Percentiles rank a stretch among this genome's conserved stretches.
phyloP scores from a whole-genome alignment of 805 yeast species.

The Sungouiozyma intestinalis region DNA sequence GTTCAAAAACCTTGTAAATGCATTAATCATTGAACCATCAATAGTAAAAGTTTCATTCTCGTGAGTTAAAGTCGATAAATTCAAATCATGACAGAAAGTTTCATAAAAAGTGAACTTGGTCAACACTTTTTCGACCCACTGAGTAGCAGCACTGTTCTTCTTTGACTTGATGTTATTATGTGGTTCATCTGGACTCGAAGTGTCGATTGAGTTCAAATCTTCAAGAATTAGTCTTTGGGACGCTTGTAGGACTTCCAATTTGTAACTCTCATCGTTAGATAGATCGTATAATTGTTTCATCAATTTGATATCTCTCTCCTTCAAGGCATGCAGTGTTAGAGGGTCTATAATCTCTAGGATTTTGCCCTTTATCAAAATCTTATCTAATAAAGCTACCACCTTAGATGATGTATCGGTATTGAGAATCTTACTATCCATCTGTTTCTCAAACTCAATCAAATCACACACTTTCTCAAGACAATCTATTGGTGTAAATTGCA shows the following conservation, averaged over 20 bases:
- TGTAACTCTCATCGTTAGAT: slow-evolving; percentile 10
- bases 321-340: slow-evolving; percentile 8
- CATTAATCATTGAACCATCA: slow-evolving; percentile 30
- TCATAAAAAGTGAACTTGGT: slow-evolving; percentile 42
- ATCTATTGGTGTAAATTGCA: slow-evolving; percentile 38
- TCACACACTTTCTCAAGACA: slow-evolving; percentile 43
- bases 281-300: slow-evolving; percentile 12
- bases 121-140: slow-evolving; percentile 57
- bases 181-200: slow-evolving; percentile 4
- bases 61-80: slow-evolving; percentile 22
- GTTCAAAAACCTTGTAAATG: slow-evolving; percentile 55
- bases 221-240: slow-evolving; percentile 11
- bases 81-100: slow-evolving; percentile 20
- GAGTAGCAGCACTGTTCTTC: slow-evolving; percentile 41
- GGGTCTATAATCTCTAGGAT: slow-evolving; percentile 6
- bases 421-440: slow-evolving; percentile 16
- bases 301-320: slow-evolving; percentile 5
- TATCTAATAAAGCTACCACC: slow-evolving; percentile 13
- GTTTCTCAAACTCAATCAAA: slow-evolving; percentile 53
- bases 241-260: slow-evolving; percentile 7
- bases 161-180: slow-evolving; percentile 22
- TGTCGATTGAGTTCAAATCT: slow-evolving; percentile 8
- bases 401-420: slow-evolving; percentile 18
- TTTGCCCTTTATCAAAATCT: slow-evolving; percentile 16
- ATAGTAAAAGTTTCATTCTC: slow-evolving; percentile 28